Percentiles rank a stretch among this genome's conserved stretches.
Conservation (phyloP, 306 rosid species). For the Mimosa pudica region DNA sequence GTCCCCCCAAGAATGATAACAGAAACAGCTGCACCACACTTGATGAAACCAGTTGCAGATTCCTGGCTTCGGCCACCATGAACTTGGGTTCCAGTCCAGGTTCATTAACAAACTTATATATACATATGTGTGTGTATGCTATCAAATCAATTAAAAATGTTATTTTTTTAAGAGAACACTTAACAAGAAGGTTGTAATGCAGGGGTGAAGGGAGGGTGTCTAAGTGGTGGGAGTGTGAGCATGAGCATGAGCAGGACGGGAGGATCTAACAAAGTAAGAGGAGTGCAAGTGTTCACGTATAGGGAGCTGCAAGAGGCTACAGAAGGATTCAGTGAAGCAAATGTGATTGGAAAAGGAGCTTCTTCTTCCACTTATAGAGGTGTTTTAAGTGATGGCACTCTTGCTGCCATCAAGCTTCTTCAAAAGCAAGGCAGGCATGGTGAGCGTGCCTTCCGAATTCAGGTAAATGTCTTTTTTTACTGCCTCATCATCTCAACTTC, state of each 20-base stretch:
- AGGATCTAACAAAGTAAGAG: constrained; percentile 49
- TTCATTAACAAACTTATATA: constrained; percentile 8
- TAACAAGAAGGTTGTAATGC: constrained; percentile 1
- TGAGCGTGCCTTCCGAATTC: constrained; percentile 93
- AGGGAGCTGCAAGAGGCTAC: constrained; percentile 85
- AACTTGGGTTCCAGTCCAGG: constrained; percentile 79
- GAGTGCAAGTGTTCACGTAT: constrained; percentile 88
- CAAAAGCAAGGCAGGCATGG: constrained; percentile 74
- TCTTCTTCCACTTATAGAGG: constrained; percentile 73
- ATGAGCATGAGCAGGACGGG: constrained; percentile 52
- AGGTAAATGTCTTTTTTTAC: constrained; percentile 68
- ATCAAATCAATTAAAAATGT: not conserved
- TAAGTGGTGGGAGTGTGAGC: constrained; percentile 63
- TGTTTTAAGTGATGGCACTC: constrained; percentile 74
- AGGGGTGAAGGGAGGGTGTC: constrained; percentile 86
- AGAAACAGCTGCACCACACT: constrained; percentile 22
- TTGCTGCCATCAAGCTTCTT: constrained; percentile 79
- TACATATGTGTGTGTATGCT: not conserved
- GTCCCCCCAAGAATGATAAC: constrained; percentile 46
- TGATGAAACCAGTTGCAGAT: constrained; percentile 57
- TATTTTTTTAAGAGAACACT: not conserved
- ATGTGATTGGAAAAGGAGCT: constrained; percentile 67
- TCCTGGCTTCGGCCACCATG: constrained; percentile 53
- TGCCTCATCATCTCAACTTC: constrained; percentile 38
- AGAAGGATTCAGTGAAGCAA: constrained; percentile 56